Evolutionary conservation across 768 basidiomycete genomes (phyloP), one percentile per base, ranked within the genome.

Genomic region (Rhodotorula toruloides): DNA sequence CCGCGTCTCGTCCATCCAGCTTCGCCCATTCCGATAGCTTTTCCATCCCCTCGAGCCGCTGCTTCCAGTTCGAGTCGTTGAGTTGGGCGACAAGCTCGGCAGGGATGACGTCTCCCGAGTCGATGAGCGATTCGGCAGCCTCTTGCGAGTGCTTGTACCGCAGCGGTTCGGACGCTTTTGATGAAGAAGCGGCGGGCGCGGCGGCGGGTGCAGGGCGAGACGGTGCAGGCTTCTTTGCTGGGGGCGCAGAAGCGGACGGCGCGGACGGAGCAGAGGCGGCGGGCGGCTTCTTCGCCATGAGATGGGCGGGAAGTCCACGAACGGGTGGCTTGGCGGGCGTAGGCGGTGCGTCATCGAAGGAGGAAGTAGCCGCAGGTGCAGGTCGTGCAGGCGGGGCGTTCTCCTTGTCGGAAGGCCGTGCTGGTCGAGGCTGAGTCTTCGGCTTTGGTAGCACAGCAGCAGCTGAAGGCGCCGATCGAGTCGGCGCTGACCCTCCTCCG

Each of bases 51-150:
- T 88, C 88, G 53, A 99, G 80, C 61, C 96, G 81, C 19, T 84
- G 82, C 79, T 99, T 99, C 96, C 96, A 99, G 73, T 91, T 91
- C 2, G 85, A 79, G 77, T 97, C 91, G n/a, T 80, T 85, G 14
- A 97, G 80, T 66, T 87, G 87, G 10, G 83, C 83, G 56, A 87
- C 81, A 36, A 90, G 83, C 31, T 84, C 81, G 1, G 82, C 74
- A 0, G 94, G 92, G 56, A 98, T 84, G 12, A 84, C 76, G 16
- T 86, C 87, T 29, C 47, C 43, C 16, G 29, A 21, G 1, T 83
- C 80, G 40, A 89, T 89, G 55, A 89, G 81, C 22, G 79, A 83
- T 47, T 96, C 92, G 9, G 94, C 93, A 72, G 96, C 92, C 78
- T 99, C 96, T 1, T 90, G 85, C 0, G 86, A 86, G 74, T 90